Percentiles rank a stretch among this genome's conserved stretches.
phyloP scores from a whole-genome alignment of 192 early-diverging fungal species.

The Backusella parvicylindrica region DNA sequence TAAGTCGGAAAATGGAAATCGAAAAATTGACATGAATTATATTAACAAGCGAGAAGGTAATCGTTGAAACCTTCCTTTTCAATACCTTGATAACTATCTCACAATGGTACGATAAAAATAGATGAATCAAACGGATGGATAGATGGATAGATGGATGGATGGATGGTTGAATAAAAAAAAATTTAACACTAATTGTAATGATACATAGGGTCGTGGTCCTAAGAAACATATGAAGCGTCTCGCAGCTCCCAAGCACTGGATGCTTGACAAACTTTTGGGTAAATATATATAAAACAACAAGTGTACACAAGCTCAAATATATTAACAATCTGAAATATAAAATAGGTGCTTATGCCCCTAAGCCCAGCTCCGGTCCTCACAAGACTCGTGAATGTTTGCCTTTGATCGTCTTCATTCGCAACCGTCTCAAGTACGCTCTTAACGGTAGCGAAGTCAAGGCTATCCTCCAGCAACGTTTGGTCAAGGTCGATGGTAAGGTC shows the following conservation, averaged over 20 bases:
- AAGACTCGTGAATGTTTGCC: conserved; percentile 99
- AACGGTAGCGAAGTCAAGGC: conserved; percentile 94
- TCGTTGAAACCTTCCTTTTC: conserved; percentile 6
- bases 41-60: not conserved
- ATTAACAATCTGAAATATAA: not conserved
- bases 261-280: conserved; percentile 99
- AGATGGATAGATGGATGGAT: not conserved
- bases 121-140: not conserved
- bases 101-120: conserved; percentile 12
- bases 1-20: not conserved
- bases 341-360: conserved; percentile 30
- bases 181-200: not conserved
- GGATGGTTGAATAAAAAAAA: conserved; percentile 16
- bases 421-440: conserved; percentile 98
- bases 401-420: conserved; percentile 96
- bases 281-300: not conserved
- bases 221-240: conserved; percentile 99
- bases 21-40: not conserved
- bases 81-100: conserved; percentile 17
- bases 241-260: conserved; percentile 99
- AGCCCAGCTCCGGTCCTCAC: conserved; percentile 58
- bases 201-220: conserved; percentile 61
- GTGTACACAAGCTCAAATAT: too few relatives aligned
- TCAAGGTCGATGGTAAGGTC: too few relatives aligned
- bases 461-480: conserved; percentile 97